Evolutionary conservation across 192 early-diverging fungal genomes (phyloP), one percentile per base, ranked within the genome.

Genomic region (Funneliformis geosporum): DNA sequence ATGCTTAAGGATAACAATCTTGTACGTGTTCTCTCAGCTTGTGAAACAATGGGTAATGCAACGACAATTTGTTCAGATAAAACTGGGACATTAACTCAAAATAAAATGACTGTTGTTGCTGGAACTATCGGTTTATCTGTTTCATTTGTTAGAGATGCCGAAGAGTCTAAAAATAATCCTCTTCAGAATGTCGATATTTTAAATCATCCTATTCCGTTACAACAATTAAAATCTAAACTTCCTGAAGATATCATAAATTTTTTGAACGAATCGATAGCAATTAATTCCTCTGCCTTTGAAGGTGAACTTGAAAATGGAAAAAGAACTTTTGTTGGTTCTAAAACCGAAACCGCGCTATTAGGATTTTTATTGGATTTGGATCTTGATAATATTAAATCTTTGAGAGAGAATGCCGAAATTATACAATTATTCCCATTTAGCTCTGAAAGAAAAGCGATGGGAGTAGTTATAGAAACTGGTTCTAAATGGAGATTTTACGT

Each of bases 11-110:
- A 99, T 84, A 96, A 97, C 77, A 99, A 99, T 85, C 86, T 99
- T 25, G 98, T 99, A 39, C 92, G 98, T 33, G 92, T 99, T 67
- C 87, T 99, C 14, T 92, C 94, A 39, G 95, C 98, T 8, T 99
- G 98, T 84, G 98, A 99, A 84, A 98, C 97, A 28, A 99, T 99
- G 98, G 94, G 94, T 69, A 97, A 96, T 80, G 98, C 98, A 11
- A 99, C 97, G 11, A 98, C 97, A 1, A 91, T 99, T 28, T 99
- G 98, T 85, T 97, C 96, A 21, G 98, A 99, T 87, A 99, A 99
- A 84, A 99, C 98, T 0, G 98, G 98, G 28, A 99, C 98, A 10
- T 86, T 99, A 50, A 99, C 98, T 3, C 94, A 96, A 78, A 99
- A 99, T 88, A 88, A 90, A 72, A 99, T 99, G 98, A 95, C 95